Conservation (phyloP, 2,329 filamentous ascomycete genomes). For the Cladophialophora carrionii region DNA sequence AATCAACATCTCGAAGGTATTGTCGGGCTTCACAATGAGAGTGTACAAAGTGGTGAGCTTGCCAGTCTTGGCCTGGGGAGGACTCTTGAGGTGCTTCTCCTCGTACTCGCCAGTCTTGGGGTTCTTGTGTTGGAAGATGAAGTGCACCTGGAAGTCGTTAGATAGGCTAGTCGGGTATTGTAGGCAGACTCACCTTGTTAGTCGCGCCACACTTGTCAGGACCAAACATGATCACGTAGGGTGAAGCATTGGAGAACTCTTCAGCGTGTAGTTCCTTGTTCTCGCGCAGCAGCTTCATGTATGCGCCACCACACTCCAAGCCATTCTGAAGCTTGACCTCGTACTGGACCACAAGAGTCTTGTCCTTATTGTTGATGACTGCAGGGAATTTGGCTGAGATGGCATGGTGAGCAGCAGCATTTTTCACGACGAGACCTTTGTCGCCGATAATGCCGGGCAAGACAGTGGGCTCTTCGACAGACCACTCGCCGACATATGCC, state of each 20-base stretch:
- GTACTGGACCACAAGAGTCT: conserved; percentile 96
- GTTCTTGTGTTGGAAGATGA: conserved; percentile 99
- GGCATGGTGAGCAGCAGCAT: conserved; percentile 95
- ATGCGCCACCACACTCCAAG: conserved; percentile 96
- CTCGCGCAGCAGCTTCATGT: conserved; percentile 97
- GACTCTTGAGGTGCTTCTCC: conserved; percentile 93
- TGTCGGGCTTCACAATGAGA: conserved; percentile 92
- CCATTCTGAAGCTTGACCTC: conserved; percentile 99
- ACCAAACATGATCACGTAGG: conserved; percentile 99
- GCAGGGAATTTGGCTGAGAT: conserved; percentile 99
- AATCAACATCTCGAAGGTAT: conserved; percentile 90
- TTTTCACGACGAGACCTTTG: conserved; percentile 97
- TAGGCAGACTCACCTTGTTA: conserved; percentile 75
- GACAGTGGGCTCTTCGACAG: conserved; percentile 88
- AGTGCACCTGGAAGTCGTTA: conserved; percentile 61
- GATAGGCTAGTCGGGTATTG: background rate
- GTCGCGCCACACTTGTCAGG: conserved; percentile 98
- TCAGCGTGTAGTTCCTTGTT: conserved; percentile 96
- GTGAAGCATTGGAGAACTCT: conserved; percentile 96
- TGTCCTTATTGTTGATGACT: conserved; percentile 95
- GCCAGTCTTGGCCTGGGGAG: conserved; percentile 82
- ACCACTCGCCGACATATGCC: conserved; percentile 96
- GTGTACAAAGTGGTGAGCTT: conserved; percentile 97
- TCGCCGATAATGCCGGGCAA: conserved; percentile 93
- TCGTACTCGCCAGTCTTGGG: conserved; percentile 99